Evolutionary conservation across 1,284 basidiomycete genomes (phyloP).

Genomic region (Ceratobasidium sp.): DNA sequence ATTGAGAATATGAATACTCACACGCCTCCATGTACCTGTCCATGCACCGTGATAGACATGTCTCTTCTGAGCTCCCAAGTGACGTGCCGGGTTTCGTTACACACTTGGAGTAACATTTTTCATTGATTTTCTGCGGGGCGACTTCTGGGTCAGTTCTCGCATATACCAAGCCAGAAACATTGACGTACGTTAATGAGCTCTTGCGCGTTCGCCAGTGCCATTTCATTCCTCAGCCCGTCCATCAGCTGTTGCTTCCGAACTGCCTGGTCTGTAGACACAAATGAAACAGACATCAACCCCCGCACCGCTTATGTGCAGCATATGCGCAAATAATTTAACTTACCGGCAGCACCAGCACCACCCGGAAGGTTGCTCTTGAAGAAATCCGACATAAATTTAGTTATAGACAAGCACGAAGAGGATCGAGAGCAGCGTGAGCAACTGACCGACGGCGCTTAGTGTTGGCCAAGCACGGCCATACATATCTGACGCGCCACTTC

Average conservation of each 20-base stretch:
- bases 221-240: slow-evolving; percentile 75
- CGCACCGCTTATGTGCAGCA: too few species aligned
- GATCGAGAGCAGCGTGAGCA: neutral
- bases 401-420: neutral
- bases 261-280: slow-evolving; percentile 64
- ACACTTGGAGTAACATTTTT: slow-evolving; percentile 83
- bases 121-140: slow-evolving; percentile 59
- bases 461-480: slow-evolving; percentile 10
- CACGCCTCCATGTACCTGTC: slow-evolving; percentile 88
- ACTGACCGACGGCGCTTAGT: slow-evolving; percentile 20
- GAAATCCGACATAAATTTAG: slow-evolving; percentile 40
- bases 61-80: slow-evolving; percentile 81
- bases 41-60: slow-evolving; percentile 79
- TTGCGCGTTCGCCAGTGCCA: slow-evolving; percentile 81
- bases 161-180: neutral
- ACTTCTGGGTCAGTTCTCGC: neutral
- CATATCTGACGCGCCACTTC: slow-evolving; percentile 29
- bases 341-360: slow-evolving; percentile 8
- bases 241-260: slow-evolving; percentile 79
- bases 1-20: slow-evolving; percentile 61
- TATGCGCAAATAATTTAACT: neutral
- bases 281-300: too few species aligned
- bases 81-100: slow-evolving; percentile 81
- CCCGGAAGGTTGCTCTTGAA: slow-evolving; percentile 32
- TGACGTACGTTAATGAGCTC: slow-evolving; percentile 80